Evolutionary conservation across 768 basidiomycete genomes (phyloP).

Genomic region (Auriculariales sp.): DNA sequence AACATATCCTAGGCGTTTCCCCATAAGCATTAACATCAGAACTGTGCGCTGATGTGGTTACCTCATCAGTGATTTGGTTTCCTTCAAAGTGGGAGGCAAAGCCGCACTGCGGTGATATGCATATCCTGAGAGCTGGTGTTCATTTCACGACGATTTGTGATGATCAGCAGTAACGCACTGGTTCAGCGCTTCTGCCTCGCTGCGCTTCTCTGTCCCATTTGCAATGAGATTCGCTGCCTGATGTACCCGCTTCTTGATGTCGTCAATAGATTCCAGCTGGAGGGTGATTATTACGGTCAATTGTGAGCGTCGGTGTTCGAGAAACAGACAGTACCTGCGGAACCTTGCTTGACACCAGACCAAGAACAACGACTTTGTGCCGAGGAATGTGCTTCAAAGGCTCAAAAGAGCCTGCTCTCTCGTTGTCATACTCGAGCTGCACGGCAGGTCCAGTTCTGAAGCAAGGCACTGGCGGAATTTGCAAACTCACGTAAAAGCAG

Average conservation of each 20-base stretch:
- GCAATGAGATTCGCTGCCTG: conserved; percentile 38
- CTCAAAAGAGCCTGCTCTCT: conserved; percentile 36
- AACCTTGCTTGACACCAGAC: conserved; percentile 30
- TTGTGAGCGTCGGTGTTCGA: neutral
- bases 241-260: conserved; percentile 34
- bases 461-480: neutral
- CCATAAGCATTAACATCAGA: neutral
- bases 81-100: conserved; percentile 47
- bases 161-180: conserved; percentile 23
- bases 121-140: conserved; percentile 22
- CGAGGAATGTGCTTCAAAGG: conserved; percentile 18
- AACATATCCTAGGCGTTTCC: conserved; percentile 23
- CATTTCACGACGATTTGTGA: neutral
- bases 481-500: conserved; percentile 20
- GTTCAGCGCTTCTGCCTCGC: conserved; percentile 34
- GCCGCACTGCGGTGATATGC: conserved; percentile 49
- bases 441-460: neutral
- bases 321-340: conserved; percentile 19
- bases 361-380: conserved; percentile 26
- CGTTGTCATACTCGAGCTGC: conserved; percentile 51
- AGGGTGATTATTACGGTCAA: conserved; percentile 7
- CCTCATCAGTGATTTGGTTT: conserved; percentile 32
- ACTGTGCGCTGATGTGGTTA: neutral
- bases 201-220: conserved; percentile 26
- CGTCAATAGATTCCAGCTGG: conserved; percentile 35